These are phyloP conservation scores for Mortierella sp. DNA, from an alignment of 371 early-diverging fungal species.

Conservation along the genomic window DNA sequence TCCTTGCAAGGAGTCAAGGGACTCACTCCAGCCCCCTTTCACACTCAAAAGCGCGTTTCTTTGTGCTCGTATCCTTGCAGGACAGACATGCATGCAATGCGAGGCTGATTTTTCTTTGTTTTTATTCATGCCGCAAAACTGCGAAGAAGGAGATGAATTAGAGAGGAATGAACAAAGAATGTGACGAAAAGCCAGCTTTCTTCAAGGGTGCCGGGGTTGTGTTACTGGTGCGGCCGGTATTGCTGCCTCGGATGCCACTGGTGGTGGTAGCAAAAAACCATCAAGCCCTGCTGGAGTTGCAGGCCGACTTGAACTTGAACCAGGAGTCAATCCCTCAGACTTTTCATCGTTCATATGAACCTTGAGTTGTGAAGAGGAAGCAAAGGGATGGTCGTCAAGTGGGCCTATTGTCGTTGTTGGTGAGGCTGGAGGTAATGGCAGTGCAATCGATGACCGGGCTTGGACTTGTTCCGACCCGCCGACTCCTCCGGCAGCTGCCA, in stretches of 20 bases:
- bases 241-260: too few relatives aligned
- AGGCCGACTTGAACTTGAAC: neutral
- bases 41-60: constrained; percentile 1
- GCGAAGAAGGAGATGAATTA: neutral
- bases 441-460: neutral
- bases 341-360: neutral
- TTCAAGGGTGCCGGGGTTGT: too few relatives aligned
- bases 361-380: neutral
- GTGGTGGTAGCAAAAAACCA: neutral
- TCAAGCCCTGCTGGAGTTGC: neutral
- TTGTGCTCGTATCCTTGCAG: neutral
- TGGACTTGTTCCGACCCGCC: neutral
- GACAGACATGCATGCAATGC: neutral
- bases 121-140: neutral
- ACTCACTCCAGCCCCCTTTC: neutral
- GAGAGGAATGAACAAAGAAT: neutral
- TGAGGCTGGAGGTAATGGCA: neutral
- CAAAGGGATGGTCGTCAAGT: neutral
- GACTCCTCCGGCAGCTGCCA: neutral
- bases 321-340: neutral
- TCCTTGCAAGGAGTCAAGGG: neutral
- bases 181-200: neutral
- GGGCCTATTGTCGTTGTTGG: neutral
- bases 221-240: neutral
- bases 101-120: neutral